Conservation (phyloP, 1,284 basidiomycete genomes). For the Moniliella sp. region DNA sequence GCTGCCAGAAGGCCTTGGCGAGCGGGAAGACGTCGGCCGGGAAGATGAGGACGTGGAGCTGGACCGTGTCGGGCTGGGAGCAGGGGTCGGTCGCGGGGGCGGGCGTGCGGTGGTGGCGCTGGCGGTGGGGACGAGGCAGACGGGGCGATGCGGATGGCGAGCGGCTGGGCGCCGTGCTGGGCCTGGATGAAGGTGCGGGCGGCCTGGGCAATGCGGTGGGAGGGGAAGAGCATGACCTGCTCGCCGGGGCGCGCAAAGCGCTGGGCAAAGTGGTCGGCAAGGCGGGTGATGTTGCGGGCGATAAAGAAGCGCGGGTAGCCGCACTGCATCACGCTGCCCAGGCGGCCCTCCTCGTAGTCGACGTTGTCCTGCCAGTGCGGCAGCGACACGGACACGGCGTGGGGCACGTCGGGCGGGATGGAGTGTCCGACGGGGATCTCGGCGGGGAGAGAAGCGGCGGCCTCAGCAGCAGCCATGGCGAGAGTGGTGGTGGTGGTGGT, state of each 20-base stretch:
- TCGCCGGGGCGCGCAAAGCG: slow-evolving; percentile 18
- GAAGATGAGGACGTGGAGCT: slow-evolving; percentile 54
- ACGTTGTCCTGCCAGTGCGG: slow-evolving; percentile 84
- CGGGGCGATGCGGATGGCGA: slow-evolving; percentile 17
- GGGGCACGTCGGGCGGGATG: slow-evolving; percentile 37
- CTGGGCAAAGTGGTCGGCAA: slow-evolving; percentile 9
- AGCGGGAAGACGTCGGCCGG: slow-evolving; percentile 44
- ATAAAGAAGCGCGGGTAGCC: slow-evolving; percentile 98
- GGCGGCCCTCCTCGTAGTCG: slow-evolving; percentile 74
- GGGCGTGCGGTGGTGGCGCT: too few species aligned
- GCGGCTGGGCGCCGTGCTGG: slow-evolving; percentile 4
- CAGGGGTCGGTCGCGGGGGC: too few species aligned
- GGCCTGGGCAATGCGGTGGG: slow-evolving; percentile 12
- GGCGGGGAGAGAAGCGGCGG: not conserved
- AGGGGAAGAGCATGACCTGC: slow-evolving; percentile 18
- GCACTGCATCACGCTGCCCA: slow-evolving; percentile 59
- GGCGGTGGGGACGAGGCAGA: slow-evolving; percentile 10
- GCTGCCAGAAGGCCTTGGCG: slow-evolving; percentile 88
- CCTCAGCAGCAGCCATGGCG: too few species aligned
- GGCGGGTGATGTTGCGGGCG: slow-evolving; percentile 58
- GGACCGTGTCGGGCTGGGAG: slow-evolving; percentile 1
- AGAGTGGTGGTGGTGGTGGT: too few species aligned
- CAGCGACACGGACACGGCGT: slow-evolving; percentile 89
- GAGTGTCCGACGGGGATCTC: slow-evolving; percentile 12
- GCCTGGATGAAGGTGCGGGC: slow-evolving; percentile 22